phyloP scores from a whole-genome alignment of 2,329 filamentous ascomycete species.

The Apiospora phragmitis region DNA sequence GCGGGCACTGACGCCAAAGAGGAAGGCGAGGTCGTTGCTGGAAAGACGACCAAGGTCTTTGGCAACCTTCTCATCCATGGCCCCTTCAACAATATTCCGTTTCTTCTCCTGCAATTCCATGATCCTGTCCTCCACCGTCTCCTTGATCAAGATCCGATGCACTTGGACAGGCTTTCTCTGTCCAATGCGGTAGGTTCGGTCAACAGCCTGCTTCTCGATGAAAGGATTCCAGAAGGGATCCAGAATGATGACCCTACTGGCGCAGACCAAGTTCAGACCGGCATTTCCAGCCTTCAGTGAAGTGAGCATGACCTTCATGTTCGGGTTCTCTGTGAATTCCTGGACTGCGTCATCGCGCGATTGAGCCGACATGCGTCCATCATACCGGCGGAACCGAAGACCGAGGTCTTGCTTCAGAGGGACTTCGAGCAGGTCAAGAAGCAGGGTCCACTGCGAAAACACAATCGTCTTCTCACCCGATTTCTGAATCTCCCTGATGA shows the following conservation, averaged over 20 bases:
- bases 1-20: constrained; percentile 53
- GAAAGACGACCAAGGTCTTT: constrained; percentile 67
- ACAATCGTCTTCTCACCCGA: constrained; percentile 75
- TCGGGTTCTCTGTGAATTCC: constrained; percentile 60
- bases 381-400: constrained; percentile 68
- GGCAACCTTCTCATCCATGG: constrained; percentile 74
- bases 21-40: constrained; percentile 65
- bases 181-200: constrained; percentile 85
- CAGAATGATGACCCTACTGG: constrained; percentile 84
- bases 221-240: constrained; percentile 96
- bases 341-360: constrained; percentile 67
- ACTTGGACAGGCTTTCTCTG: constrained; percentile 74
- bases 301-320: constrained; percentile 71
- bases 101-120: constrained; percentile 77
- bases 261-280: constrained; percentile 81
- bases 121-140: constrained; percentile 88
- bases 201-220: constrained; percentile 89
- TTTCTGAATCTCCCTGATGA: constrained; percentile 51
- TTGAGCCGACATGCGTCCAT: constrained; percentile 70
- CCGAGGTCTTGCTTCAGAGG: constrained; percentile 57
- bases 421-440: constrained; percentile 76
- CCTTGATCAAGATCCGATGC: constrained; percentile 73
- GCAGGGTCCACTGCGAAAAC: constrained; percentile 79
- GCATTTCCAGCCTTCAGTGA: constrained; percentile 81
- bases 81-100: constrained; percentile 72